These are phyloP conservation scores for Hebeloma cylindrosporum DNA, from an alignment of 768 basidiomycete genomes.

Conservation along the genomic window DNA sequence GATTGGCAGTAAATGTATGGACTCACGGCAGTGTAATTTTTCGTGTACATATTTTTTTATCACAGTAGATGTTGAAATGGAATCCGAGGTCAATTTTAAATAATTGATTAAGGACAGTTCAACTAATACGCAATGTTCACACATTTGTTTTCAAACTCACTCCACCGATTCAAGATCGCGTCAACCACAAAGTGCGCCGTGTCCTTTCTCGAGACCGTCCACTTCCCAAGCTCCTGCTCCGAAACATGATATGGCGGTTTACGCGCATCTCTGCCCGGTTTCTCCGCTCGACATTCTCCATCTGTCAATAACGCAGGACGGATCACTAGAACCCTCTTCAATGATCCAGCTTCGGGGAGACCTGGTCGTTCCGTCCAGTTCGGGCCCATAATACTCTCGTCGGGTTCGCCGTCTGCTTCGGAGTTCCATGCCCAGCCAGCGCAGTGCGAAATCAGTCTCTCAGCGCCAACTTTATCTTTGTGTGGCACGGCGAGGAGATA, in stretches of 20 bases:
- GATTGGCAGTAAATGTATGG: not conserved
- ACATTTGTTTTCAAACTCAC: constrained; percentile 49
- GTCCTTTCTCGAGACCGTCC: constrained; percentile 61
- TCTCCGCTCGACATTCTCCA: constrained; percentile 47
- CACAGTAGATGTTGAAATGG: no score
- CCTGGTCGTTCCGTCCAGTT: constrained; percentile 44
- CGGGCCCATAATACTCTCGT: constrained; percentile 39
- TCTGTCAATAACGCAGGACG: constrained; percentile 61
- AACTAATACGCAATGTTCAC: constrained; percentile 50
- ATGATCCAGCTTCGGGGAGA: constrained; percentile 41
- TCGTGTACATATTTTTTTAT: no score
- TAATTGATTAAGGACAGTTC: not conserved
- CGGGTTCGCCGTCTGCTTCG: constrained; percentile 38
- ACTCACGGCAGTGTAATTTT: no score
- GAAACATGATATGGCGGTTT: constrained; percentile 48
- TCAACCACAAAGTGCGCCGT: constrained; percentile 66
- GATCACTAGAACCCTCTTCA: constrained; percentile 50
- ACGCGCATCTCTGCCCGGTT: constrained; percentile 21
- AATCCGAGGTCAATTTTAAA: no score
- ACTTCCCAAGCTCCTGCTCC: constrained; percentile 44
- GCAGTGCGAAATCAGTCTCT: constrained; percentile 48
- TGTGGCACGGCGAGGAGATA: constrained; percentile 47
- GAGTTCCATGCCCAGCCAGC: constrained; percentile 53
- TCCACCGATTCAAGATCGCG: constrained; percentile 46
- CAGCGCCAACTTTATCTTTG: constrained; percentile 60